Conservation (phyloP, 192 early-diverging fungal species). For the Coemansia sp. region DNA sequence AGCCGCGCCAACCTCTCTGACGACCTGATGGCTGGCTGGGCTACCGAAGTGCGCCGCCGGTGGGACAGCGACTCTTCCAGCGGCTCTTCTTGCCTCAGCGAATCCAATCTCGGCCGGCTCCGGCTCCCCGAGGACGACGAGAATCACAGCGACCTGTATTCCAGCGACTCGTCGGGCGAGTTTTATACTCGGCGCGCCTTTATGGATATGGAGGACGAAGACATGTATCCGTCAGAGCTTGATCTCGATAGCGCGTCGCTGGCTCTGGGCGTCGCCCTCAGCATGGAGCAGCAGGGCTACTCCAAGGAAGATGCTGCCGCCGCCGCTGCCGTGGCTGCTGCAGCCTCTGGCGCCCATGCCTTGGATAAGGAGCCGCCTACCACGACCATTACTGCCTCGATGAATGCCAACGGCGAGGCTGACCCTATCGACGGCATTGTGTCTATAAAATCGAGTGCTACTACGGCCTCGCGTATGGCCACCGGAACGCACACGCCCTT, state of each 20-base stretch:
- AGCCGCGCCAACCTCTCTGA: slow-evolving; percentile 30
- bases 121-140: slow-evolving; percentile 38
- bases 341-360: slow-evolving; percentile 22
- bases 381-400: slow-evolving; percentile 51
- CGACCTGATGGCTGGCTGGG: slow-evolving; percentile 46
- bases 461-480: slow-evolving; percentile 29
- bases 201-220: slow-evolving; percentile 24
- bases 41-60: slow-evolving; percentile 27
- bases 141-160: slow-evolving; percentile 36
- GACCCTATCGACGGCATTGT: slow-evolving; percentile 56
- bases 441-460: slow-evolving; percentile 43
- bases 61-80: slow-evolving; percentile 20
- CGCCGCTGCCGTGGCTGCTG: slow-evolving; percentile 36
- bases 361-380: slow-evolving; percentile 23
- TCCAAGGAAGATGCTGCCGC: slow-evolving; percentile 51
- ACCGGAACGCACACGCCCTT: slow-evolving; percentile 48
- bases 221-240: slow-evolving; percentile 22
- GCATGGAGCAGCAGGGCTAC: slow-evolving; percentile 57
- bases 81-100: slow-evolving; percentile 37
- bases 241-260: slow-evolving; percentile 53
- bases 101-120: slow-evolving; percentile 35
- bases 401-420: slow-evolving; percentile 53
- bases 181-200: slow-evolving; percentile 46
- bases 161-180: slow-evolving; percentile 51
- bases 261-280: slow-evolving; percentile 51